These are phyloP conservation scores for Trichoderma atrobrunneum DNA, from an alignment of 2,329 filamentous ascomycete species.

Conservation along the genomic window DNA sequence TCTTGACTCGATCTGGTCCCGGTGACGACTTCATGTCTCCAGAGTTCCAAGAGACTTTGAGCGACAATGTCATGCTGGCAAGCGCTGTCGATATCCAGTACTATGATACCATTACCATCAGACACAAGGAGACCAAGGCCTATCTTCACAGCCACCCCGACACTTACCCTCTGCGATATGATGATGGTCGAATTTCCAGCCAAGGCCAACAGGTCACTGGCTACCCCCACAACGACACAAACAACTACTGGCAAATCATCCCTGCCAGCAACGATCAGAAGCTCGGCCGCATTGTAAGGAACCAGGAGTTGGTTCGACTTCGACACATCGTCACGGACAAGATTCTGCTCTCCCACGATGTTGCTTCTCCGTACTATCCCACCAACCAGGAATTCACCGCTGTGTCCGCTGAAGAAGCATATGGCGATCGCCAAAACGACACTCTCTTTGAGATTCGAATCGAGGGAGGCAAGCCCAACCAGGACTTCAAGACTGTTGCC, in stretches of 20 bases:
- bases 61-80: slow-evolving; percentile 88
- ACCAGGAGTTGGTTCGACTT: slow-evolving; percentile 82
- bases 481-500: slow-evolving; percentile 86
- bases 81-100: slow-evolving; percentile 86
- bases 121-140: slow-evolving; percentile 96
- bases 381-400: slow-evolving; percentile 99
- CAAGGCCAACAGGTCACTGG: slow-evolving; percentile 98
- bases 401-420: slow-evolving; percentile 67
- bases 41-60: slow-evolving; percentile 94
- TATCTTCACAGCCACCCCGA: slow-evolving; percentile 93
- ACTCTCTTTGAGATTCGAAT: slow-evolving; percentile 91
- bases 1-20: slow-evolving; percentile 82
- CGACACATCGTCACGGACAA: slow-evolving; percentile 83
- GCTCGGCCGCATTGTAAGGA: slow-evolving; percentile 65
- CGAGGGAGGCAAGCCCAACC: slow-evolving; percentile 75
- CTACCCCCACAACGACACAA: slow-evolving; percentile 97
- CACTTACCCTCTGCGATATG: slow-evolving; percentile 87
- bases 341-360: slow-evolving; percentile 88
- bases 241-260: slow-evolving; percentile 96
- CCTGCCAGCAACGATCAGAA: slow-evolving; percentile 61
- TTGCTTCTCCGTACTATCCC: slow-evolving; percentile 91
- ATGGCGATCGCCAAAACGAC: slow-evolving; percentile 74
- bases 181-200: slow-evolving; percentile 94
- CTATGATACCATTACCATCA: slow-evolving; percentile 81
- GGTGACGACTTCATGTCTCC: slow-evolving; percentile 99